Evolutionary conservation across 2,329 filamentous ascomycete genomes (phyloP).

Genomic region (Exophiala oligosperma): DNA sequence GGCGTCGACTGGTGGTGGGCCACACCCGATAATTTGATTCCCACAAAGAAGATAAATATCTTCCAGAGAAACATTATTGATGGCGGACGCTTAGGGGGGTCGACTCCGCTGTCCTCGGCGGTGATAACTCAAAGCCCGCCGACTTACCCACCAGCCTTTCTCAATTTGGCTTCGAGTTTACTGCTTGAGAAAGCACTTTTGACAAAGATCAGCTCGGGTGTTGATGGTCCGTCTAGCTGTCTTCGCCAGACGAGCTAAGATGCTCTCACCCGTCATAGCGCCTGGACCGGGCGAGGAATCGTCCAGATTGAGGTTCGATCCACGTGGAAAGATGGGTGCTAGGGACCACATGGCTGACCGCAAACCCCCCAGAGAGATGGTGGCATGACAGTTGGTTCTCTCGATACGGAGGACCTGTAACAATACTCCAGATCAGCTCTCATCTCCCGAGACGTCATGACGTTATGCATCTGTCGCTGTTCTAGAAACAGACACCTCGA

Average conservation of each 20-base stretch:
- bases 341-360: neutral
- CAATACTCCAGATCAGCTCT: neutral
- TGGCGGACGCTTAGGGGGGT: no score
- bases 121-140: no score
- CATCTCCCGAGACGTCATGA: neutral
- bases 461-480: no score
- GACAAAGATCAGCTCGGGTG: neutral
- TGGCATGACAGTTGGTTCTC: neutral
- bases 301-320: neutral
- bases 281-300: neutral
- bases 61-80: no score
- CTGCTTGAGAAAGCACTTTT: neutral
- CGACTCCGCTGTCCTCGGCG: no score
- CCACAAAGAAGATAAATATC: no score
- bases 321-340: slow-evolving; percentile 1
- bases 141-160: no score
- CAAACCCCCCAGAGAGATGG: neutral
- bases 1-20: no score
- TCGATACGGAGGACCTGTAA: neutral
- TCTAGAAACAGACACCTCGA: no score
- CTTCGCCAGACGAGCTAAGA: neutral
- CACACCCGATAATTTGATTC: no score
- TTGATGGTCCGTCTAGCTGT: neutral
- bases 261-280: neutral
- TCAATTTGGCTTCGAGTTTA: neutral